phyloP scores from a whole-genome alignment of 1,139 yeast genomes.

The Chernovozyma sophiae-reginae region DNA sequence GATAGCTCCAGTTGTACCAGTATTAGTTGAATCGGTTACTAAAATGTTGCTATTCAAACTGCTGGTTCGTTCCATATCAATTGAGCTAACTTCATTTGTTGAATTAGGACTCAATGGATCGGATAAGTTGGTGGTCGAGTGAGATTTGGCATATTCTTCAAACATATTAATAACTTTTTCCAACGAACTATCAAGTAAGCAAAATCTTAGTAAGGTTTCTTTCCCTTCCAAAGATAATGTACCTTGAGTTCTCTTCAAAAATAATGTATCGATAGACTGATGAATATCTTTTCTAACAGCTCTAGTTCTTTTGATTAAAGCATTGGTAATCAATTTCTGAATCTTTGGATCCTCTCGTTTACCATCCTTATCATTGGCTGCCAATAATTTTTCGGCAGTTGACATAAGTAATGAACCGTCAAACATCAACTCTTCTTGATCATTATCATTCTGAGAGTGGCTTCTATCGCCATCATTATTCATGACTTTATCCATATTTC shows the following conservation, averaged over 20 bases:
- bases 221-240: constrained; percentile 41
- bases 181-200: constrained; percentile 40
- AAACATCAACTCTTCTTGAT: constrained; percentile 43
- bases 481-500: constrained; percentile 68
- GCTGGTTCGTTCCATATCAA: not conserved
- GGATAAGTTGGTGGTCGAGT: constrained; percentile 4
- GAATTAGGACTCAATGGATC: constrained; percentile 4
- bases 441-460: constrained; percentile 15
- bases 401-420: constrained; percentile 54
- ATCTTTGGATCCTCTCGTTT: constrained; percentile 35
- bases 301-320: constrained; percentile 40
- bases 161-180: constrained; percentile 42
- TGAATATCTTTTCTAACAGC: constrained; percentile 41
- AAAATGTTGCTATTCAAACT: constrained; percentile 2
- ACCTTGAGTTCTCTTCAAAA: constrained; percentile 33
- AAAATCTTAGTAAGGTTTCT: constrained; percentile 39
- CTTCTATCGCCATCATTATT: constrained; percentile 21
- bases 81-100: not conserved
- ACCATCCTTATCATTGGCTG: constrained; percentile 27
- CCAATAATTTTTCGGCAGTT: constrained; percentile 59
- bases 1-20: not conserved
- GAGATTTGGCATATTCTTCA: constrained; percentile 35
- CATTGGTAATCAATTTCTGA: constrained; percentile 38
- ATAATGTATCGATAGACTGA: constrained; percentile 36
- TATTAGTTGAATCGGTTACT: not conserved